Percentiles rank a stretch among this genome's conserved stretches.
Conservation (phyloP, 257 asterid genomes). For the Solanum stenotomum region DNA sequence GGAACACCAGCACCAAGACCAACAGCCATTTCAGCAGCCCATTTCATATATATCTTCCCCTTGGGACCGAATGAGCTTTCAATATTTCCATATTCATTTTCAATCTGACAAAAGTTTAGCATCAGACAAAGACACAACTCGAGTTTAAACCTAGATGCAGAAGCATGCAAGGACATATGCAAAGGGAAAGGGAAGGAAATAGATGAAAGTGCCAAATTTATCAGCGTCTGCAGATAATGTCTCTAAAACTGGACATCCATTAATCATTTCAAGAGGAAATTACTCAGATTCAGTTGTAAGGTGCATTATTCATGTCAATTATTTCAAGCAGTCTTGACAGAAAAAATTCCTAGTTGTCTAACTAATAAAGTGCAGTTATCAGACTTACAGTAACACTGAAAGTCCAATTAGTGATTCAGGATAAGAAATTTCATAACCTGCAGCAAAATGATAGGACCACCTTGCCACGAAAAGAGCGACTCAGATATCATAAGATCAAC, state of each 20-base stretch:
- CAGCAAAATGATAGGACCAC: slow-evolving; percentile 85
- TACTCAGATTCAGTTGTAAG: neutral
- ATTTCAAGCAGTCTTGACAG: neutral
- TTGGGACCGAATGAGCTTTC: slow-evolving; percentile 62
- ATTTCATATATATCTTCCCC: slow-evolving; percentile 66
- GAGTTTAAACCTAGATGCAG: neutral
- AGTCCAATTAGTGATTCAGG: neutral
- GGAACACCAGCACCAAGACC: slow-evolving; percentile 95
- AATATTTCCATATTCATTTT: slow-evolving; percentile 87
- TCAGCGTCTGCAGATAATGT: neutral
- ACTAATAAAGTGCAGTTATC: neutral
- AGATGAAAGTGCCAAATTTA: neutral
- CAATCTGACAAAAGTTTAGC: slow-evolving; percentile 48
- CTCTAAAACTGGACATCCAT: neutral
- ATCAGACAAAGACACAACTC: neutral
- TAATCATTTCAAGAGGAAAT: neutral
- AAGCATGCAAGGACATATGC: neutral
- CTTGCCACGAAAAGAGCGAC: slow-evolving; percentile 91
- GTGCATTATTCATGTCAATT: neutral
- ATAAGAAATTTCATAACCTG: slow-evolving; percentile 45
- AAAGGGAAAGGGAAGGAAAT: neutral
- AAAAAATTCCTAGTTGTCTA: neutral
- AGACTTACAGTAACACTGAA: neutral
- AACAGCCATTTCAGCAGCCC: slow-evolving; percentile 97
- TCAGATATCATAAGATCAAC: slow-evolving; percentile 77